phyloP scores from a whole-genome alignment of 2,329 filamentous ascomycete genomes.

The Biscogniauxia marginata region DNA sequence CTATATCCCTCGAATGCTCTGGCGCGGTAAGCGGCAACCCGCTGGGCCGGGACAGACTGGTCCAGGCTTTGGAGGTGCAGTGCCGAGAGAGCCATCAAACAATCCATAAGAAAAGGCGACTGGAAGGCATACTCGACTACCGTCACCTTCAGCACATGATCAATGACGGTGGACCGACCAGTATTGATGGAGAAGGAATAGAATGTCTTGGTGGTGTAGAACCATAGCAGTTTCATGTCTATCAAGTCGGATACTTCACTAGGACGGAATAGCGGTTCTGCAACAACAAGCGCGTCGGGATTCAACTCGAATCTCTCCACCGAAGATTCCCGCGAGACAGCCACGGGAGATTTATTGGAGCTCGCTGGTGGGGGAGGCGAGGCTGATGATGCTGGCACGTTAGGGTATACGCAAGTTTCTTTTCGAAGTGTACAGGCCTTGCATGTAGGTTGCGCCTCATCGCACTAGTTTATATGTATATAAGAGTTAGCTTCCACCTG shows the following conservation, averaged over 20 bases:
- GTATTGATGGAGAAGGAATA: conserved; percentile 44
- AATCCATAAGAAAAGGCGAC: conserved; percentile 55
- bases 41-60: conserved; percentile 38
- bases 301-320: conserved; percentile 1
- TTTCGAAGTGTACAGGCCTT: conserved; percentile 48
- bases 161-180: conserved; percentile 34
- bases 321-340: conserved; percentile 4
- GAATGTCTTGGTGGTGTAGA: conserved; percentile 49
- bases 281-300: not conserved
- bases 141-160: conserved; percentile 44
- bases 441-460: conserved; percentile 50
- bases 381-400: conserved; percentile 12
- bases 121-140: conserved; percentile 51
- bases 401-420: conserved; percentile 48
- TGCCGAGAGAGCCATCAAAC: conserved; percentile 50
- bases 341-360: not conserved
- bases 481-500: conserved; percentile 8
- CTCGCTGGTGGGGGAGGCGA: conserved; percentile 5
- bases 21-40: conserved; percentile 45
- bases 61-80: conserved; percentile 46
- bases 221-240: conserved; percentile 57
- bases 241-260: conserved; percentile 32
- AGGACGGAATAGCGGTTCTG: conserved; percentile 38
- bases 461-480: conserved; percentile 38
- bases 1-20: conserved; percentile 51